These are phyloP conservation scores for Rubus parviflorus DNA, from an alignment of 306 rosid genomes.

Conservation along the genomic window DNA sequence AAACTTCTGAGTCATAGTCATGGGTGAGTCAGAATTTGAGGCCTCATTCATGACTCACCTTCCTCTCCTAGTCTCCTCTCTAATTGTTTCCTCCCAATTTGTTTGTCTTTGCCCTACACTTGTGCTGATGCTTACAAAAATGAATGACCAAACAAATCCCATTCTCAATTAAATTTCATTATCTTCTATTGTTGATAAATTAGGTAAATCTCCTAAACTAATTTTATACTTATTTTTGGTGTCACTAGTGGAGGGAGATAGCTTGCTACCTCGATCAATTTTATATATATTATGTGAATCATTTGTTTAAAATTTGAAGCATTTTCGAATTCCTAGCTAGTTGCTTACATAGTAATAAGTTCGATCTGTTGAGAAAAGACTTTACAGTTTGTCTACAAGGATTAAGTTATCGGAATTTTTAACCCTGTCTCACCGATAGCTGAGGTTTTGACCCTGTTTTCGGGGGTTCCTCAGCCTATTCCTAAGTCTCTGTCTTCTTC, in stretches of 20 bases:
- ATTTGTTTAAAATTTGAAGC: neutral
- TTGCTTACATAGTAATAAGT: too few relatives aligned
- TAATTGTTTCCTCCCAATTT: neutral
- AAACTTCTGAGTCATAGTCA: constrained; percentile 39
- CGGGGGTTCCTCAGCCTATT: too few relatives aligned
- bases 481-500: too few relatives aligned
- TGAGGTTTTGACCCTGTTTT: too few relatives aligned
- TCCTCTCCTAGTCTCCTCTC: constrained; percentile 21
- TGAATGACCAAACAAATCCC: constrained; percentile 11
- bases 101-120: neutral
- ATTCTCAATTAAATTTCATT: constrained; percentile 8
- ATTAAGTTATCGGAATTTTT: too few relatives aligned
- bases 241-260: constrained; percentile 15
- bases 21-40: constrained; percentile 49
- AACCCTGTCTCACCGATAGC: too few relatives aligned
- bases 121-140: neutral
- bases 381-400: too few relatives aligned
- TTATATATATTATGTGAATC: neutral
- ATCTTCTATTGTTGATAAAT: constrained; percentile 14
- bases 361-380: too few relatives aligned
- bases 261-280: neutral
- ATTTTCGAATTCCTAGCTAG: neutral
- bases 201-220: constrained; percentile 6
- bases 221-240: neutral
- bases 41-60: constrained; percentile 46